phyloP scores from a whole-genome alignment of 768 basidiomycete genomes.

The Boletus subparvulus region DNA sequence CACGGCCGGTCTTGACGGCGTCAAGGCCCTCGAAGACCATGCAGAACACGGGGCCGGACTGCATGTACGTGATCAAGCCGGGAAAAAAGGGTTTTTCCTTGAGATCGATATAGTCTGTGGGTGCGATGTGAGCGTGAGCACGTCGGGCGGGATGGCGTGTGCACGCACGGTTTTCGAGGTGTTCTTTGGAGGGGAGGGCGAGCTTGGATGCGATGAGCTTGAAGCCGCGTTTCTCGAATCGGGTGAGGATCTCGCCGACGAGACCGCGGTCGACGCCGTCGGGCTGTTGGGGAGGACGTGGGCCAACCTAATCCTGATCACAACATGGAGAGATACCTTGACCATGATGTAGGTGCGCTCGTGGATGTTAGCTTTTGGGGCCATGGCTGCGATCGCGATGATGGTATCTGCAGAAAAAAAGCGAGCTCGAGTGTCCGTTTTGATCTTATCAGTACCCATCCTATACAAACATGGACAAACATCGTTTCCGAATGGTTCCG shows the following conservation, averaged over 20 bases:
- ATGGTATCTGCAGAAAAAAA: constrained; percentile 25
- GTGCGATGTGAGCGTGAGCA: background rate
- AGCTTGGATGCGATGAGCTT: constrained; percentile 96
- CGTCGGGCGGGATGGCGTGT: background rate
- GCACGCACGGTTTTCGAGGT: constrained; percentile 82
- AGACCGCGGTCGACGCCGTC: constrained; percentile 98
- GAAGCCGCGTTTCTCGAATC: constrained; percentile 98
- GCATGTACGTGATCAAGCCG: constrained; percentile 95
- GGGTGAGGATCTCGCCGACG: constrained; percentile 90
- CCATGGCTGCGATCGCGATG: constrained; percentile 45
- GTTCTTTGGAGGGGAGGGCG: constrained; percentile 71
- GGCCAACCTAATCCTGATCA: too few species aligned
- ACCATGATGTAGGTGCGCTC: constrained; percentile 99
- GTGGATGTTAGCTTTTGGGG: constrained; percentile 26
- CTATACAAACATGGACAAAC: constrained; percentile 45
- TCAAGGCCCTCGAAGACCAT: constrained; percentile 97
- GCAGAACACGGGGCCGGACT: constrained; percentile 89
- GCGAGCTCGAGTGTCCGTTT: background rate
- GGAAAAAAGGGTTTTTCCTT: constrained; percentile 95
- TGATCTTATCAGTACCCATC: constrained; percentile 30
- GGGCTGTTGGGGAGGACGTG: constrained; percentile 53
- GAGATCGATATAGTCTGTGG: constrained; percentile 92
- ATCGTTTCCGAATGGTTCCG: constrained; percentile 27
- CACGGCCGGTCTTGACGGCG: constrained; percentile 92
- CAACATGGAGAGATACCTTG: constrained; percentile 59